Conservation (phyloP, 208 protist species). For the Naegleria gruberi region DNA sequence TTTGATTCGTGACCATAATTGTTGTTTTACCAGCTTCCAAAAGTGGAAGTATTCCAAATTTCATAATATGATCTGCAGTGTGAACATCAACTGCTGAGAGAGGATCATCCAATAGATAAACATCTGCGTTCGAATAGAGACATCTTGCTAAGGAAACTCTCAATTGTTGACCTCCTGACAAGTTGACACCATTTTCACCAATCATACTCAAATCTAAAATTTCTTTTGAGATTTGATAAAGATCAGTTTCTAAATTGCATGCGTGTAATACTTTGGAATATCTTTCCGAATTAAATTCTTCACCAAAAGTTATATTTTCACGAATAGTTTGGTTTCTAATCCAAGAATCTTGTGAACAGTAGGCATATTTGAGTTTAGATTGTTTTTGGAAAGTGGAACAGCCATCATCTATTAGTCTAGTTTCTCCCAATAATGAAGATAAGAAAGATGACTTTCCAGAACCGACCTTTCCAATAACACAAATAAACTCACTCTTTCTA, state of each 20-base stretch:
- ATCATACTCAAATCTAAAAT: conserved; percentile 44
- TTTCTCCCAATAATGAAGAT: conserved; percentile 29
- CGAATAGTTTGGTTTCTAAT: conserved; percentile 33
- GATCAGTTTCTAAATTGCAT: conserved; percentile 35
- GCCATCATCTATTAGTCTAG: background rate
- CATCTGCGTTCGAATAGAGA: background rate
- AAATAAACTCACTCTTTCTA: conserved; percentile 38
- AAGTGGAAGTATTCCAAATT: conserved; percentile 42
- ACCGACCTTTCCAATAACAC: conserved; percentile 64
- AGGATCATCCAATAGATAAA: conserved; percentile 48
- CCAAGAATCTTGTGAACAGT: background rate
- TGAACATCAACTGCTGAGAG: conserved; percentile 40
- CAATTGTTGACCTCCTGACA: conserved; percentile 45
- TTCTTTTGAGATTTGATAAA: conserved; percentile 32
- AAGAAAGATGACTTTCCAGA: conserved; percentile 32
- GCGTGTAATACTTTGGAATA: conserved; percentile 32
- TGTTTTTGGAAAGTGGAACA: background rate
- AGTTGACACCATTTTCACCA: conserved; percentile 49
- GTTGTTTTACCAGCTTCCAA: conserved; percentile 67
- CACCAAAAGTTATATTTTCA: conserved; percentile 40
- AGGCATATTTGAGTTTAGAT: background rate
- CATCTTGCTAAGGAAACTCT: conserved; percentile 26
- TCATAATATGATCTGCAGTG: conserved; percentile 55
- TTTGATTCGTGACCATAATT: conserved; percentile 81
- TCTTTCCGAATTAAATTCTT: background rate